phyloP scores from a whole-genome alignment of 2,329 filamentous ascomycete species.

The Fusarium redolens region DNA sequence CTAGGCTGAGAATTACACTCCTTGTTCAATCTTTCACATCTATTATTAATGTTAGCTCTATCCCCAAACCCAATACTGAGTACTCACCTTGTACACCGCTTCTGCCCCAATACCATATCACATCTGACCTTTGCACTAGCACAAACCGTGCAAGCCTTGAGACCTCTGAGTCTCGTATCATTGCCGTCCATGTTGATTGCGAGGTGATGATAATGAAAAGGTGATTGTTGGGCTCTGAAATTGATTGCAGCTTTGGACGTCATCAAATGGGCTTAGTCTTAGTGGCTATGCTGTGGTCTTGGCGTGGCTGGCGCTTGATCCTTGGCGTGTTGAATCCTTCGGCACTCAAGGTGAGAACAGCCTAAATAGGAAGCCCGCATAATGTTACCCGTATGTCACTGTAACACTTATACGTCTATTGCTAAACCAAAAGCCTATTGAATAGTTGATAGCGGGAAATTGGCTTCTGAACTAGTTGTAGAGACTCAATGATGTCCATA shows the following conservation, averaged over 20 bases:
- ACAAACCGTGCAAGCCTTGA: constrained; percentile 16
- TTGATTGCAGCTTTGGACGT: not conserved
- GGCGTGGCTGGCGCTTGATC: not conserved
- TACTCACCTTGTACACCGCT: constrained; percentile 8
- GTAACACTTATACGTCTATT: not conserved
- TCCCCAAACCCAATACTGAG: fast-evolving
- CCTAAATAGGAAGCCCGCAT: not conserved
- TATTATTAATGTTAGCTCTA: not conserved
- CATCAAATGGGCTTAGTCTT: not conserved
- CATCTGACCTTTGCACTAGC: constrained; percentile 18
- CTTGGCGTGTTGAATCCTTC: not conserved
- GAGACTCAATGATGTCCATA: not conserved
- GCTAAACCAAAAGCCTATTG: too few relatives aligned
- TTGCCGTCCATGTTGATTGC: not conserved
- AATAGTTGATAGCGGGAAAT: fast-evolving
- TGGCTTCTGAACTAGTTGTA: not conserved
- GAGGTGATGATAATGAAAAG: not conserved
- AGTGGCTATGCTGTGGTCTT: not conserved
- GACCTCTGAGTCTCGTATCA: not conserved
- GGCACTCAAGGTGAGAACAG: not conserved
- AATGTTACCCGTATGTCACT: too few relatives aligned
- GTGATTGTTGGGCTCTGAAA: not conserved
- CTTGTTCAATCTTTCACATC: constrained; percentile 16
- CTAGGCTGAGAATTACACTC: constrained; percentile 9
- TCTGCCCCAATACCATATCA: constrained; percentile 6